A percentile compares a stretch with the other conserved stretches of the same genome.
Evolutionary conservation across 805 yeast species (phyloP).

Genomic region (Scheffersomyces lignosus): DNA sequence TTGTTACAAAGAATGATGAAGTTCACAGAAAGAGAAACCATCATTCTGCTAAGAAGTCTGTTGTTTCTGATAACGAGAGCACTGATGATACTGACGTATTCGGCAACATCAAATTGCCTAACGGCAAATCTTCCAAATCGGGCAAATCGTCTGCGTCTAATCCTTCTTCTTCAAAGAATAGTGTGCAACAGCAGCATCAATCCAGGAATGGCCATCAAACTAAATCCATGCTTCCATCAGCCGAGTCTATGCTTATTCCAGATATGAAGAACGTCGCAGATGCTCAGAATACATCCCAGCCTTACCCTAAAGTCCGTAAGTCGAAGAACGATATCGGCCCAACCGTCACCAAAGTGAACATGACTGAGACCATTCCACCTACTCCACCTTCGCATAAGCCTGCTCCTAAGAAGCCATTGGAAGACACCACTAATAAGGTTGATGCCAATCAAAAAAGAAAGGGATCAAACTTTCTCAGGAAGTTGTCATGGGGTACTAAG

Average conservation of each 20-base stretch:
- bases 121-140: conserved; percentile 25
- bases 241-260: conserved; percentile 38
- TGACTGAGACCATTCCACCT: conserved; percentile 17
- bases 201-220: conserved; percentile 9
- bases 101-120: conserved; percentile 51
- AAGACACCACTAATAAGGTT: conserved; percentile 33
- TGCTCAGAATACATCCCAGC: conserved; percentile 7
- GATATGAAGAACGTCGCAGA: conserved; percentile 11
- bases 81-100: conserved; percentile 31
- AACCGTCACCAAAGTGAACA: too few species aligned
- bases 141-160: conserved; percentile 5
- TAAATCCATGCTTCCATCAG: conserved; percentile 33
- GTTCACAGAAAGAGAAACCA: conserved; percentile 16
- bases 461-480: conserved; percentile 47
- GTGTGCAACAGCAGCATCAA: neutral
- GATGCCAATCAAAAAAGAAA: conserved; percentile 26
- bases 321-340: conserved; percentile 6
- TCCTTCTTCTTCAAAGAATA: too few species aligned
- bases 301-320: conserved; percentile 24
- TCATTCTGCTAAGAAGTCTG: conserved; percentile 8
- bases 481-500: conserved; percentile 51
- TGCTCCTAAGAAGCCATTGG: conserved; percentile 28
- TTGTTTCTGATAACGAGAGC: conserved; percentile 23
- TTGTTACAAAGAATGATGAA: conserved; percentile 36
- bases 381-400: conserved; percentile 12